Evolutionary conservation across 305 asterid species (phyloP), one percentile per base, ranked within the genome.

Genomic region (Salvia sclarea): DNA sequence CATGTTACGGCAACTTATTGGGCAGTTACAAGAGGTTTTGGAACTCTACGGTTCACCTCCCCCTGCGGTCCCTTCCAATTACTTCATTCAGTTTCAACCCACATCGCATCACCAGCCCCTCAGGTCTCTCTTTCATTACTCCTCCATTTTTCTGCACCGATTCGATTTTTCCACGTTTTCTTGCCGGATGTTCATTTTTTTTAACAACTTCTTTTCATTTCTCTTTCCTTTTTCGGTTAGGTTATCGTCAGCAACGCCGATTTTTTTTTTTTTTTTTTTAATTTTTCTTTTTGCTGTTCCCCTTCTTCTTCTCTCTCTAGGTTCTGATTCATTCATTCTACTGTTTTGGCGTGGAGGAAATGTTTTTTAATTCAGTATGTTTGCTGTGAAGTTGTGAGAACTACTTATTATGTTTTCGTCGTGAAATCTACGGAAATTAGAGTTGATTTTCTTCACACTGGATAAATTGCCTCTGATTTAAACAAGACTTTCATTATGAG

Each of bases 1-100:
- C 88, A 90, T 91, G 96, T 83, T 90, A 70, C 82, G 96, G 87
- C 97, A 93, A 82, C 85, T 88, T 64, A 93, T 92, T 76, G 96
- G 89, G 48, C 95, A 90, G 78, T 74, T 88, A 78, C 86, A 88
- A 83, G 85, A 82, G 80, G 78, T 90, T 53, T 69, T 85, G 55
- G 83, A 88, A 56, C 86, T 81, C 83, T 80, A 79, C 82, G 92
- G 86, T 76, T 82, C 87, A 65, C 82, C 84, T 75, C 78, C 84
- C 67, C 74, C 84, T 60, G 38, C 86, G 44, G 68, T 75, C 61
- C 75, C 90, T 62, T 79, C 91, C 76, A 78, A 70, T 80, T 79
- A 81, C 83, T 82, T 82, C 82, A 71, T 78, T 63, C 86, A 82
- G 54, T 75, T 76, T 61, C 90, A 77, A 25, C 77, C 84, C 31